These are phyloP conservation scores for Conidiobolus incongruus DNA, from an alignment of 371 early-diverging fungal genomes.

Conservation along the genomic window DNA sequence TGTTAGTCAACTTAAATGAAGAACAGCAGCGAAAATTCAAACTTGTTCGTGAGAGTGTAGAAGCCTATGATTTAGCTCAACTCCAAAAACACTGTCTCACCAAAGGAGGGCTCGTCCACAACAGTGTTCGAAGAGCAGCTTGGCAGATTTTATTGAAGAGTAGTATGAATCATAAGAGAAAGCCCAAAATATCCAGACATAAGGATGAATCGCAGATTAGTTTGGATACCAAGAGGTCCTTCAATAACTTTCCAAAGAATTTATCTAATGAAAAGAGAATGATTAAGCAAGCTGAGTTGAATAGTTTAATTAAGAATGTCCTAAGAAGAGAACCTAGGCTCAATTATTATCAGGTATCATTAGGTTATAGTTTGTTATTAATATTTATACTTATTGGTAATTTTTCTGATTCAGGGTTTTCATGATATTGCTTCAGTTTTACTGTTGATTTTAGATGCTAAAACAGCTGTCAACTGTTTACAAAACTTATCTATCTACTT, in stretches of 20 bases:
- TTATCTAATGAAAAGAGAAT: background rate
- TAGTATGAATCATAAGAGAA: too few species aligned
- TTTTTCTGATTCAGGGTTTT: too few species aligned
- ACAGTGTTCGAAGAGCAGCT: too few species aligned
- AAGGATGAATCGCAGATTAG: background rate
- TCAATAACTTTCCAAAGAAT: background rate
- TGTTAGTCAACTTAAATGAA: too few species aligned
- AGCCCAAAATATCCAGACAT: too few species aligned
- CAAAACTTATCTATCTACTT: background rate
- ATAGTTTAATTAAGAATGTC: background rate
- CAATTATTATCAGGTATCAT: background rate
- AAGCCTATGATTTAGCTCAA: too few species aligned
- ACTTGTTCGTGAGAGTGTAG: too few species aligned
- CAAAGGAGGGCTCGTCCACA: too few species aligned
- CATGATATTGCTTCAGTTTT: background rate
- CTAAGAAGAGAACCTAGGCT: background rate
- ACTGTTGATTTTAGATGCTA: background rate
- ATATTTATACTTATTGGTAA: background rate
- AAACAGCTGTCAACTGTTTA: background rate
- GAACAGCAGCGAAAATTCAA: too few species aligned
- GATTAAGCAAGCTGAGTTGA: background rate
- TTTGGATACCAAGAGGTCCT: background rate
- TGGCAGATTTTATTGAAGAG: too few species aligned
- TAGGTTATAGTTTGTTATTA: too few species aligned
- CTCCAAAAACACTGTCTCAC: too few species aligned